Evolutionary conservation across 2,329 filamentous ascomycete genomes (phyloP), one percentile per base, ranked within the genome.

Genomic region (Cryphonectria naterciae): DNA sequence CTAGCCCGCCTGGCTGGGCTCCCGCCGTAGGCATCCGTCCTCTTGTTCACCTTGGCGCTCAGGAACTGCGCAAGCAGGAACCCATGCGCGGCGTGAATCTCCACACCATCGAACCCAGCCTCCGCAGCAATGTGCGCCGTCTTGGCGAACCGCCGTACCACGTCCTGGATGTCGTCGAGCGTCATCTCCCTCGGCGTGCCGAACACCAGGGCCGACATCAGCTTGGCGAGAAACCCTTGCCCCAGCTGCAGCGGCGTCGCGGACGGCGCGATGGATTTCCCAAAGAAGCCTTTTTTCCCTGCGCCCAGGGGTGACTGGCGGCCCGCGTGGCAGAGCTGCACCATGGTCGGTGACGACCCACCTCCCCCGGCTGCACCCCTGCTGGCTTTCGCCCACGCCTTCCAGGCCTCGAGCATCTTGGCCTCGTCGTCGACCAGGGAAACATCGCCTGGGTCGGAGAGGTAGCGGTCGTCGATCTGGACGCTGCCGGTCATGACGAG

Each of bases 291-390:
- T 11, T 74, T 70, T 2, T 64, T 72, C 2, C 77, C 76, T 1
- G 75, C 72, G 2, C 76, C 75, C 25, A 73, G 28, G 0, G 74
- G 73, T 32, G 76, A 76, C 76, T 91, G 89, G 0, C 89, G 83
- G 17, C 90, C 90, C 0, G 90, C 88, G 76, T 92, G 90, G 71
- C 83, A 86, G 71, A 92, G 82, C 76, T 92, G 89, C 3, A 82
- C 86, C 17, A 91, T 80, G n/a, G 89, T 82, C 19, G 91, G 80
- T 63, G 82, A 62, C 87, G 11, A 35, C 17, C 25, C 28, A 8
- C 37, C 1, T 10, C 37, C 37, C n/a, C n/a, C n/a, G n/a, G 37
- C 37, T 1, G 87, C 79, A 68, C 81, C 81, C 78, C 88, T 90
- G 22, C 81, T 89, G 0, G 80, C 81, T 37, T 88, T 84, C 70